Evolutionary conservation across 2,329 filamentous ascomycete genomes (phyloP).

Genomic region (Aphanoascus verrucosus): DNA sequence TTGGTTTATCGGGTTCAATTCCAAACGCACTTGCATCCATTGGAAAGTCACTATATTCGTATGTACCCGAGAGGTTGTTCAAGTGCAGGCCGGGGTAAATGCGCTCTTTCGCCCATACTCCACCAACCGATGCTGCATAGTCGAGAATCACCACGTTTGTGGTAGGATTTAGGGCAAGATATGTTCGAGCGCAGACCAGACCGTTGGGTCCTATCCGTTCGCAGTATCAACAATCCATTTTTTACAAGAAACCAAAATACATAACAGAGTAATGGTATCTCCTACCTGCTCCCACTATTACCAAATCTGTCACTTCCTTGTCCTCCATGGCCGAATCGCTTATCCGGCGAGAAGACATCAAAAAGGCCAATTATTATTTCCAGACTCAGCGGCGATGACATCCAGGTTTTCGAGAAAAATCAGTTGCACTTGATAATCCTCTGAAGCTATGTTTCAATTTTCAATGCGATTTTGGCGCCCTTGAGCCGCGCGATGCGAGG

Average conservation of each 20-base stretch:
- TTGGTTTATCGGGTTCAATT: slow-evolving; percentile 44
- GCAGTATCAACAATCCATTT: slow-evolving; percentile 12
- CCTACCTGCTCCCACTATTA: slow-evolving; percentile 12
- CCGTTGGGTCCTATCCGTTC: slow-evolving; percentile 42
- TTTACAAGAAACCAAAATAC: no score
- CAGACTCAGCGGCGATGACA: no score
- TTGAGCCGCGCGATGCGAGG: no score
- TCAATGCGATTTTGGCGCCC: no score
- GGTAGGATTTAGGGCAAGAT: slow-evolving; percentile 49
- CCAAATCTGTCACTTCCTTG: slow-evolving; percentile 5
- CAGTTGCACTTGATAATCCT: no score
- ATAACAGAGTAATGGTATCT: background rate
- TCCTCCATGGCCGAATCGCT: background rate
- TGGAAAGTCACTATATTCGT: slow-evolving; percentile 63
- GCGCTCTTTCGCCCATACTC: slow-evolving; percentile 58
- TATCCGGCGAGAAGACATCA: background rate
- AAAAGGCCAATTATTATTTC: no score
- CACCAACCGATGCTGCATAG: slow-evolving; percentile 48
- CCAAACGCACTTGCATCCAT: slow-evolving; percentile 49
- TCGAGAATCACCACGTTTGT: slow-evolving; percentile 50
- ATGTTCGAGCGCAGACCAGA: slow-evolving; percentile 51
- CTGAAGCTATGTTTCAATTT: no score
- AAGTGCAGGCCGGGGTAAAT: slow-evolving; percentile 58
- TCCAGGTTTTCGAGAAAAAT: no score
- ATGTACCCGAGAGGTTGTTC: slow-evolving; percentile 64